A percentile compares a stretch with the other conserved stretches of the same genome.
phyloP scores from a whole-genome alignment of 306 rosid species.

The Dalbergia cochinchinensis region DNA sequence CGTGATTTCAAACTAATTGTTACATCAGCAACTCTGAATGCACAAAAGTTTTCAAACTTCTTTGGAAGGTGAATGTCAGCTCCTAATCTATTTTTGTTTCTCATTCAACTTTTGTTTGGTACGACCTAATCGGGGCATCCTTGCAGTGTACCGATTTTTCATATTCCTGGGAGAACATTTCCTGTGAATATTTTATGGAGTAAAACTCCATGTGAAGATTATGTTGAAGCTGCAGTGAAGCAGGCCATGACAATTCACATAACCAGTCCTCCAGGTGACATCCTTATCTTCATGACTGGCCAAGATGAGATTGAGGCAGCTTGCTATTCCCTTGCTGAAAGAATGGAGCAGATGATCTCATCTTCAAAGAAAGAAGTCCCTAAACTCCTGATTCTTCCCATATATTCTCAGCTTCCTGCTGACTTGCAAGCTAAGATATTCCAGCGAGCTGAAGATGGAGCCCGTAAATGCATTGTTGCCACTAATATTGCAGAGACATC shows the following conservation, averaged over 20 bases:
- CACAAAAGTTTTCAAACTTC: conserved; percentile 89
- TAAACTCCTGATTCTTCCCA: conserved; percentile 92
- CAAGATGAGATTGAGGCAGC: conserved; percentile 99
- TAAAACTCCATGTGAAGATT: conserved; percentile 95
- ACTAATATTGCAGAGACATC: conserved; percentile 99
- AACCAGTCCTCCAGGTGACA: conserved; percentile 94
- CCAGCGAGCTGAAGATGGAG: conserved; percentile 96
- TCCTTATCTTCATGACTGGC: conserved; percentile 98
- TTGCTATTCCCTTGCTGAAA: conserved; percentile 91
- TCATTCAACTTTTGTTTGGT: conserved; percentile 30
- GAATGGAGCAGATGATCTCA: conserved; percentile 85
- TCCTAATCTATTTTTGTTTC: conserved; percentile 5
- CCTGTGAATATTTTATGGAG: conserved; percentile 87
- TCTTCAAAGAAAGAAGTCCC: conserved; percentile 80
- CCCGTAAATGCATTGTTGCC: conserved; percentile 96
- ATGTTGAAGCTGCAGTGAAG: conserved; percentile 97
- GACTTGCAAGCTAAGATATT: conserved; percentile 98
- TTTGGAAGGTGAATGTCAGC: conserved; percentile 84
- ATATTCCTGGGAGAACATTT: conserved; percentile 98
- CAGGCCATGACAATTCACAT: conserved; percentile 99
- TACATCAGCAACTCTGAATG: conserved; percentile 96
- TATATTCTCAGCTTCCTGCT: conserved; percentile 99
- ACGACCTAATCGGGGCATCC: conserved; percentile 36
- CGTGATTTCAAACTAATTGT: conserved; percentile 97
- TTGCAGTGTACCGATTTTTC: conserved; percentile 90